Evolutionary conservation across 2,329 filamentous ascomycete species (phyloP).

Genomic region (Cladosporium sp.): DNA sequence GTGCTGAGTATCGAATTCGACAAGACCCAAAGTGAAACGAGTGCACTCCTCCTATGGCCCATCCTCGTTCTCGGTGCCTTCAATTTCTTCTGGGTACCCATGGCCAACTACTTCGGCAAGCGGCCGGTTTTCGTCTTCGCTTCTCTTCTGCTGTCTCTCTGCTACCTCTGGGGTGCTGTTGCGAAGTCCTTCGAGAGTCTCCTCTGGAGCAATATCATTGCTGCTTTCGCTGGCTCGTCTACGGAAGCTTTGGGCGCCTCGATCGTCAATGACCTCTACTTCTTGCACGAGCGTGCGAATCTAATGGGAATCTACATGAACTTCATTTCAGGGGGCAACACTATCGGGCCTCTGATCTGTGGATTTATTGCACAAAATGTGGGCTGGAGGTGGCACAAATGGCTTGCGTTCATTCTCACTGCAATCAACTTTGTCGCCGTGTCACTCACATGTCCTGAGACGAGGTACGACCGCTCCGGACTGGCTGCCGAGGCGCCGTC

Average conservation of each 20-base stretch:
- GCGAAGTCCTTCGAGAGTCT: conserved; percentile 40
- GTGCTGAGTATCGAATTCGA: conserved; percentile 43
- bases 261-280: conserved; percentile 34
- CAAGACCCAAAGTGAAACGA: conserved; percentile 43
- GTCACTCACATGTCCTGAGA: conserved; percentile 36
- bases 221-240: conserved; percentile 42
- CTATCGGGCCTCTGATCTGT: conserved; percentile 37
- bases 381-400: conserved; percentile 41
- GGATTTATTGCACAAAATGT: conserved; percentile 38
- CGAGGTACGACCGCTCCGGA: conserved; percentile 29
- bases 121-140: conserved; percentile 45
- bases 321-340: conserved; percentile 39
- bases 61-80: conserved; percentile 48
- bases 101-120: conserved; percentile 45
- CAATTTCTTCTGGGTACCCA: conserved; percentile 51
- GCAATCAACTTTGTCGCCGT: conserved; percentile 34
- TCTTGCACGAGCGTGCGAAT: conserved; percentile 32
- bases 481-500: conserved; percentile 9
- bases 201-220: conserved; percentile 44
- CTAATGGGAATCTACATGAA: conserved; percentile 39
- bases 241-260: conserved; percentile 43
- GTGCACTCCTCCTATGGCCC: conserved; percentile 35
- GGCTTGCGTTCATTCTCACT: conserved; percentile 31
- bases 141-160: conserved; percentile 40
- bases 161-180: conserved; percentile 46